Evolutionary conservation across 2,329 filamentous ascomycete genomes (phyloP).

Genomic region (Fusarium cicatricum): DNA sequence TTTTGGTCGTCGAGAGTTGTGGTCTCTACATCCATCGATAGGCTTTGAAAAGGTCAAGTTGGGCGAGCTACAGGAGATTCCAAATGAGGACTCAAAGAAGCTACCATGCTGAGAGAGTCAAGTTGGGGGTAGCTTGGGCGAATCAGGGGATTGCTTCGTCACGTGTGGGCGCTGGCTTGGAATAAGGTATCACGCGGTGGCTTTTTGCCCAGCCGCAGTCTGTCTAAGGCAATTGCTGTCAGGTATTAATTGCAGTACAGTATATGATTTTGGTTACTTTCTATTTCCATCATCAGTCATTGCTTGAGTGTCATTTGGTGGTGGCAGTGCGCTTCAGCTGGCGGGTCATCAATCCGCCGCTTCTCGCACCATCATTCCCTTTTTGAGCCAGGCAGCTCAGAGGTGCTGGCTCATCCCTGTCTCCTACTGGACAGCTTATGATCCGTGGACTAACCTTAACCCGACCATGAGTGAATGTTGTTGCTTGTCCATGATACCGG

Average conservation of each 20-base stretch:
- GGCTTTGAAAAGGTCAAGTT: background rate
- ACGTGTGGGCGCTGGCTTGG: conserved; percentile 32
- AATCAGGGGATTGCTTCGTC: conserved; percentile 33
- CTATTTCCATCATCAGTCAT: background rate
- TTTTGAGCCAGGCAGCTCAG: no score
- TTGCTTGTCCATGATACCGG: background rate
- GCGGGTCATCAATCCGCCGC: conserved; percentile 46
- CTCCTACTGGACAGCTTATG: no score
- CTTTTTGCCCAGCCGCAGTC: conserved; percentile 18
- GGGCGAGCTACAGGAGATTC: background rate
- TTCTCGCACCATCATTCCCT: no score
- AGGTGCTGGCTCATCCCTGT: conserved; percentile 34
- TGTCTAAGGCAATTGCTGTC: background rate
- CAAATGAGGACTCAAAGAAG: conserved; percentile 5
- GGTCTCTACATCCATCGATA: background rate
- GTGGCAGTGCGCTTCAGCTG: conserved; percentile 29
- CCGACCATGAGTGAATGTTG: background rate
- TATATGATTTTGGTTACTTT: background rate
- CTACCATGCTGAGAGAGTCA: no score
- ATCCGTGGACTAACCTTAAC: no score
- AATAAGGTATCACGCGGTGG: conserved; percentile 16
- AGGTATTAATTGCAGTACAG: no score
- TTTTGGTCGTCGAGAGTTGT: background rate
- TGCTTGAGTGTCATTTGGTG: conserved; percentile 1
- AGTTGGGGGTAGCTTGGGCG: conserved; percentile 19